Percentiles rank a stretch among this genome's conserved stretches.
phyloP scores from a whole-genome alignment of 768 basidiomycete genomes.

The Tulasnella sp. region DNA sequence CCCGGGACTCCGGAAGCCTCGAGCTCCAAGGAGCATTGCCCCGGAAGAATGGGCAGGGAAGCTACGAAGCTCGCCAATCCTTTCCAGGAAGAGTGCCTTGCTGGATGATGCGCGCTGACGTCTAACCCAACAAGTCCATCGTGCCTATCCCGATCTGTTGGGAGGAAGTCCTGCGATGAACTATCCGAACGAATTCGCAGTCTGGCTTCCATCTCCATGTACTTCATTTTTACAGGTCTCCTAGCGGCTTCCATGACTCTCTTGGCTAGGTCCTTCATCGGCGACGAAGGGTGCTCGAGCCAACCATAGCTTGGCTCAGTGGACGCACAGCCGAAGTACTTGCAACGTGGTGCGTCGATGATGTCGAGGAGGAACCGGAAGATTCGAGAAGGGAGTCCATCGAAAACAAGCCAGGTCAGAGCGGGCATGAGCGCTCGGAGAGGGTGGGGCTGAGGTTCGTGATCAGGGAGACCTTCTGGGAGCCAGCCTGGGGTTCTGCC shows the following conservation, averaged over 20 bases:
- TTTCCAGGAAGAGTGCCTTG: neutral
- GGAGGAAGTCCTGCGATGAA: neutral
- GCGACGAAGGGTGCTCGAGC: neutral
- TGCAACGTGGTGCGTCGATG: neutral
- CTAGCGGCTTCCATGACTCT: neutral
- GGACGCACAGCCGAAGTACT: neutral
- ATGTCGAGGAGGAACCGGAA: neutral
- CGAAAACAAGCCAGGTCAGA: neutral
- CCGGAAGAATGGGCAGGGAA: neutral
- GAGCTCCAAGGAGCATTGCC: slow-evolving; percentile 3
- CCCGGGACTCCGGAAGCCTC: neutral
- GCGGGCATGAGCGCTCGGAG: neutral
- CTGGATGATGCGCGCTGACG: neutral
- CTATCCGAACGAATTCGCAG: neutral
- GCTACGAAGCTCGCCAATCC: neutral
- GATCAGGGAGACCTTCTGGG: neutral
- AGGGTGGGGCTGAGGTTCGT: neutral
- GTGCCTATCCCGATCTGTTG: neutral
- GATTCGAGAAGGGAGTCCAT: neutral
- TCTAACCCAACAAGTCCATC: neutral
- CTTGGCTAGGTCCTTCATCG: neutral
- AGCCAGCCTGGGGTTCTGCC: neutral
- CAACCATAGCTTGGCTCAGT: neutral
- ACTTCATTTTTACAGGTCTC: neutral
- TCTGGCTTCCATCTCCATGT: neutral